A percentile compares a stretch with the other conserved stretches of the same genome.
Evolutionary conservation across 176 grass and related monocot genomes (phyloP).

Genomic region (Themeda triandra): DNA sequence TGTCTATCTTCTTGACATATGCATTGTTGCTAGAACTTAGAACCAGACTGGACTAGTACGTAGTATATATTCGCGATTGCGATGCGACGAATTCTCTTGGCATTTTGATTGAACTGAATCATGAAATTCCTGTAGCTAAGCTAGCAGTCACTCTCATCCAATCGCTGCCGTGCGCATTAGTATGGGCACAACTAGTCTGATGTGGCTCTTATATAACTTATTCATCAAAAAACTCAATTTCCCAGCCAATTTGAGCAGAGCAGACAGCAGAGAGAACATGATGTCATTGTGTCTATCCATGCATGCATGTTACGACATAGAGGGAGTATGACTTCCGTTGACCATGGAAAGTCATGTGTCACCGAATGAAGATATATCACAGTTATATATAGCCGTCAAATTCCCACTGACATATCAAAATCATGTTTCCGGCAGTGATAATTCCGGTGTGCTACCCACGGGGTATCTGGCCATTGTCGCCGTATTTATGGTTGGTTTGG

Average conservation of each 20-base stretch:
- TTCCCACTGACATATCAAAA: not conserved
- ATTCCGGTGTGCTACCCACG: too few species aligned
- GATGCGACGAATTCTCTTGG: not conserved
- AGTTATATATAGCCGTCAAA: not conserved
- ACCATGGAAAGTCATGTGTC: not conserved
- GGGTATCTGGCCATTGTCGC: too few species aligned
- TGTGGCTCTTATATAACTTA: not conserved
- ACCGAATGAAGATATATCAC: not conserved
- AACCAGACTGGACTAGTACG: not conserved
- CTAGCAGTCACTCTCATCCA: not conserved
- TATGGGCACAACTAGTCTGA: not conserved
- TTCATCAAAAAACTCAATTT: not conserved
- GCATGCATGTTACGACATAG: not conserved
- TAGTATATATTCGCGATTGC: not conserved
- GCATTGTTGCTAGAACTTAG: not conserved
- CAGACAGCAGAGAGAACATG: not conserved
- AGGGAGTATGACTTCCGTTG: not conserved
- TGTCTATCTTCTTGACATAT: not conserved
- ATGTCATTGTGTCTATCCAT: not conserved
- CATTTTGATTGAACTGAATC: not conserved
- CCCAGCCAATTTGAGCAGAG: not conserved
- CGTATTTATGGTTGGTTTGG: slow-evolving; percentile 31
- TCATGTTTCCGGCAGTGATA: not conserved
- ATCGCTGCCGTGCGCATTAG: not conserved
- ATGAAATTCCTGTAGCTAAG: not conserved